Conservation (phyloP, 257 asterid species). For the Penstemon barbatus region DNA sequence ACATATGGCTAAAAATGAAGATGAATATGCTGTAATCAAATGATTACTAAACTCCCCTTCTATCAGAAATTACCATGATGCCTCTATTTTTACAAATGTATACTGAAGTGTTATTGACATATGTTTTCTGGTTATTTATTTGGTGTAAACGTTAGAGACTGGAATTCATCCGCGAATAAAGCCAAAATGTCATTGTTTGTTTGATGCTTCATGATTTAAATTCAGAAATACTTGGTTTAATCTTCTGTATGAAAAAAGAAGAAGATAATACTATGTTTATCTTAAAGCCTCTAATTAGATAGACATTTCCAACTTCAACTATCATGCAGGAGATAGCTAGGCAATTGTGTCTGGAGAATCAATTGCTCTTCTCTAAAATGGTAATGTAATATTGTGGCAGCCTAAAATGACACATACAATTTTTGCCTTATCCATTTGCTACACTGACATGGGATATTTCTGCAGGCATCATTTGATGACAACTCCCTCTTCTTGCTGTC, state of each 20-base stretch:
- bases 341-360: constrained; percentile 85
- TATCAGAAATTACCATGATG: neutral
- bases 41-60: constrained; percentile 4
- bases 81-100: neutral
- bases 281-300: constrained; percentile 5
- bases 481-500: constrained; percentile 80
- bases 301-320: constrained; percentile 18
- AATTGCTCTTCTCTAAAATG: constrained; percentile 82
- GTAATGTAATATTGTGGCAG: constrained; percentile 39
- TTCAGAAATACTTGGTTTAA: neutral
- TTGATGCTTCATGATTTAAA: constrained; percentile 6
- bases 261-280: neutral
- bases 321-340: constrained; percentile 83
- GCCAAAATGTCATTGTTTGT: constrained; percentile 13
- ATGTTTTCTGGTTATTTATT: constrained; percentile 4
- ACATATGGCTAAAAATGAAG: neutral
- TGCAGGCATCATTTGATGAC: constrained; percentile 93
- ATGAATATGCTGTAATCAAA: neutral
- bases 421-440: constrained; percentile 16
- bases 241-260: neutral
- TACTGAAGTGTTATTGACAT: neutral
- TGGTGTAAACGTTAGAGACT: neutral
- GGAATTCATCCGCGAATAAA: neutral
- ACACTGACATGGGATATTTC: constrained; percentile 24
- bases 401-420: constrained; percentile 20